A percentile compares a stretch with the other conserved stretches of the same genome.
phyloP scores from a whole-genome alignment of 148 eudicot species.

The Drosera capensis region DNA sequence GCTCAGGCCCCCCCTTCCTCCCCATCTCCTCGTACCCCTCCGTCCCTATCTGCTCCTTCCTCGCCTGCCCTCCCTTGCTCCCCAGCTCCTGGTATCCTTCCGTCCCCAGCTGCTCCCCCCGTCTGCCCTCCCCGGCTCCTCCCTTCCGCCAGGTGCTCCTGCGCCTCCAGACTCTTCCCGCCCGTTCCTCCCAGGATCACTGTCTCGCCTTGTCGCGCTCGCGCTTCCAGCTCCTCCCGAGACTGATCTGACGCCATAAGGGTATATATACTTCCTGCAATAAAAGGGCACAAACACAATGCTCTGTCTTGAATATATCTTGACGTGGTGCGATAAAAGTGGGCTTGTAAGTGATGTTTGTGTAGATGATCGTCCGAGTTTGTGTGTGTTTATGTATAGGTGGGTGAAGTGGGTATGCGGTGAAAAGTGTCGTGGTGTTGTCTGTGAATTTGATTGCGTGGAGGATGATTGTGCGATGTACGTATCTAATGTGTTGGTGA shows the following conservation, averaged over 20 bases:
- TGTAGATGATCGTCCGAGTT: too few relatives aligned
- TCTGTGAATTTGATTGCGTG: too few relatives aligned
- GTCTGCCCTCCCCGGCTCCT: conserved; percentile 36
- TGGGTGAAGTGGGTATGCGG: too few relatives aligned
- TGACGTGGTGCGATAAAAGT: too few relatives aligned
- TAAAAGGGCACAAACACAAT: too few relatives aligned
- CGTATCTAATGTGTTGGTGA: too few relatives aligned
- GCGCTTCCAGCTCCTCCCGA: conserved; percentile 12
- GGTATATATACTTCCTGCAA: too few relatives aligned
- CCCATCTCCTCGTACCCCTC: conserved; percentile 17
- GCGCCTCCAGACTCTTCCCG: conserved; percentile 9
- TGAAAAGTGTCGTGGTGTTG: too few relatives aligned
- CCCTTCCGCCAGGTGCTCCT: conserved; percentile 22
- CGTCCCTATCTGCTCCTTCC: conserved; percentile 33
- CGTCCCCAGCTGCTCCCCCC: conserved; percentile 33
- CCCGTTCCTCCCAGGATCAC: conserved; percentile 18
- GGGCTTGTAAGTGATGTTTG: too few relatives aligned
- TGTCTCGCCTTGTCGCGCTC: conserved; percentile 13
- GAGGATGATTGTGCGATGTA: too few relatives aligned
- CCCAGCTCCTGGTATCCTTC: conserved; percentile 34
- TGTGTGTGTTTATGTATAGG: too few relatives aligned
- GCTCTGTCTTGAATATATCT: too few relatives aligned
- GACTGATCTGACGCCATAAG: conserved; percentile 12
- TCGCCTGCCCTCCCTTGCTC: conserved; percentile 35
- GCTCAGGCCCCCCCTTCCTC: conserved; percentile 18